Base-by-base conservation (phyloP, 345 rosid genomes). In the Ailanthus altissimus region DNA sequence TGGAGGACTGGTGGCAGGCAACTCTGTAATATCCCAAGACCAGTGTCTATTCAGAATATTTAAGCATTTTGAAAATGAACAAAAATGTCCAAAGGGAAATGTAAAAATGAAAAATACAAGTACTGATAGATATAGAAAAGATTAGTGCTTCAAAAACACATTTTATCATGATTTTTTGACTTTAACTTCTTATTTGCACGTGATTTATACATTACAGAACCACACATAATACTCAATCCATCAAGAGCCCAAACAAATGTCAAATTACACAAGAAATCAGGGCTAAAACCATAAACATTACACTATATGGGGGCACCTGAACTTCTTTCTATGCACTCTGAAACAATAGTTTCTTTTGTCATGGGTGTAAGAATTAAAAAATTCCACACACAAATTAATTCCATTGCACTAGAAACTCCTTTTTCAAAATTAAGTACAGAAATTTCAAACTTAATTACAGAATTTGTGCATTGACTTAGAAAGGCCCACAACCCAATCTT, bases 201-300 rank as follows among this genome's bases (percentile, higher is more conserved):
- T 40, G 5, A 21, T 8, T 42, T 66, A 15, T 23, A 32, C 60
- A 64, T 51, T 47, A 15, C 16, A 63, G 4, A 74, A 74, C 43
- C 38, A 73, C 50, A 32, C 6, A 20, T 23, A 53, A 21, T 38
- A n/a, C 73, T 57, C 43, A 13, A 38, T 5, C 6, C 28, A 72
- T 47, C 61, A 56, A 64, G n/a, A 57, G 46, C 26, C 66, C 61
- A 57, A 54, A 51, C 25, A 26, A 32, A 79, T 10, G 21, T 58
- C n/a, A 43, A 59, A 57, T 40, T 46, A 0, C 49, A 47, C 32
- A 12, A 61, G 32, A 50, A 61, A 7, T 8, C 45, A 47, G 15
- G 16, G 18, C 26, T 28, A 61, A 26, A 21, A 43, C 46, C 7
- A 9, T 2, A 45, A 58, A 16, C 42, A 58, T 51, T 70, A 20